These are phyloP conservation scores for Citrus maxima DNA, from an alignment of 345 rosid species.

Conservation along the genomic window DNA sequence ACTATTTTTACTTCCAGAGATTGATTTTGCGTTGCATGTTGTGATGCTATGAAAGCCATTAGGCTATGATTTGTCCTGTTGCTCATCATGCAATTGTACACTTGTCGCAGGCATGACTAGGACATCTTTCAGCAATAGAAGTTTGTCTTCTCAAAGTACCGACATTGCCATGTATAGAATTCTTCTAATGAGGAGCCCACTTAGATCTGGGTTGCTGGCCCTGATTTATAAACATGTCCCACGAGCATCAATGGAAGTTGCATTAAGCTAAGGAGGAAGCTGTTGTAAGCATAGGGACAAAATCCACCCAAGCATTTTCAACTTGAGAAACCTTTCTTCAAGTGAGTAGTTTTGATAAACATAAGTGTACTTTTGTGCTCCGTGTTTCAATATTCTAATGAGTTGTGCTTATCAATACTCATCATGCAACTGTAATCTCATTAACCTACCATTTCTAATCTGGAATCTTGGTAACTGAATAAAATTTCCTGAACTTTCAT, in stretches of 20 bases:
- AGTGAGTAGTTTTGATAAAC: background rate
- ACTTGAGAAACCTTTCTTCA: background rate
- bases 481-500: background rate
- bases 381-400: background rate
- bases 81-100: constrained; percentile 6
- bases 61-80: constrained; percentile 4
- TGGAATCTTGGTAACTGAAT: no score
- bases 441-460: background rate
- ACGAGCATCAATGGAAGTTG: constrained; percentile 14
- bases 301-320: constrained; percentile 12
- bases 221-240: constrained; percentile 13
- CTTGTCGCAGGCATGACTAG: constrained; percentile 16
- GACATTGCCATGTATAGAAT: constrained; percentile 1
- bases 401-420: background rate
- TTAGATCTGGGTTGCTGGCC: constrained; percentile 11
- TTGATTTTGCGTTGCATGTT: constrained; percentile 7
- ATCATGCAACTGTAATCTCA: constrained; percentile 2
- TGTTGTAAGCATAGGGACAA: constrained; percentile 27
- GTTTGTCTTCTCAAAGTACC: constrained; percentile 2
- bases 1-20: background rate
- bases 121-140: constrained; percentile 13
- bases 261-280: constrained; percentile 20
- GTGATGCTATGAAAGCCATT: background rate
- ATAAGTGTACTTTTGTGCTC: background rate
- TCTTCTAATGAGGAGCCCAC: constrained; percentile 7